Base-by-base conservation (phyloP, 805 yeast species). In the Priceomyces melissophilus region DNA sequence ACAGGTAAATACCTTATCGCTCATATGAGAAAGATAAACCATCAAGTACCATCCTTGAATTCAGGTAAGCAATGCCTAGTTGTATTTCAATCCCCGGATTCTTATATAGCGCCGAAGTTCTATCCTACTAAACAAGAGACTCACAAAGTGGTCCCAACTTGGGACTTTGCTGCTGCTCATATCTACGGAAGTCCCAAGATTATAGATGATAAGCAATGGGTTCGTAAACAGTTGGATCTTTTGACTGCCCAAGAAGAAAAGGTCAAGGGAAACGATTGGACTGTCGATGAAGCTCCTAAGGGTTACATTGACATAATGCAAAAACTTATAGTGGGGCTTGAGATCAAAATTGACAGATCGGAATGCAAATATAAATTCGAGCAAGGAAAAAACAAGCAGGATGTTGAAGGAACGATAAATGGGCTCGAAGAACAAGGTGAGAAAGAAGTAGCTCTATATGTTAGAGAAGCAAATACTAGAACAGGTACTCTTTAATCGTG, bases 101-200 rank as follows among this genome's bases (percentile, higher is more conserved):
- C 78, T 1, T 82, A 82, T 53, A 72, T 81, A 15, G 58, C 80
- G 16, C 85, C 87, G 2, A 56, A 70, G 11, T 81, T 80, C 72
- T 82, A 82, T 51, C 75, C 78, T 6, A 65, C 71, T 14, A 81
- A 81, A 60, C 60, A 69, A 35, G 67, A 67, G 36, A 76, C 82
- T 26, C 82, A 78, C 45, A 81, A 79, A 52, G 70, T 68, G 32
- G 87, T 81, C n/a, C 85, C 87, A 12, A 81, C 87, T 1, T 82
- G 86, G 86, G 81, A 78, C 54, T 81, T 73, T 58, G 78, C 76
- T 2, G 60, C 76, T 3, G 79, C 75, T 26, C 85, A 82, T 51
- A 63, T 74, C 32, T 63, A 73, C 42, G 87, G 87, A 3, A 69
- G 56, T 23, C 70, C 82, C 8, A 62, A 45, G 17, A 53, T 76